Evolutionary conservation across 208 protist genomes (phyloP), one percentile per base, ranked within the genome.

Genomic region (Acanthamoeba royreba): DNA sequence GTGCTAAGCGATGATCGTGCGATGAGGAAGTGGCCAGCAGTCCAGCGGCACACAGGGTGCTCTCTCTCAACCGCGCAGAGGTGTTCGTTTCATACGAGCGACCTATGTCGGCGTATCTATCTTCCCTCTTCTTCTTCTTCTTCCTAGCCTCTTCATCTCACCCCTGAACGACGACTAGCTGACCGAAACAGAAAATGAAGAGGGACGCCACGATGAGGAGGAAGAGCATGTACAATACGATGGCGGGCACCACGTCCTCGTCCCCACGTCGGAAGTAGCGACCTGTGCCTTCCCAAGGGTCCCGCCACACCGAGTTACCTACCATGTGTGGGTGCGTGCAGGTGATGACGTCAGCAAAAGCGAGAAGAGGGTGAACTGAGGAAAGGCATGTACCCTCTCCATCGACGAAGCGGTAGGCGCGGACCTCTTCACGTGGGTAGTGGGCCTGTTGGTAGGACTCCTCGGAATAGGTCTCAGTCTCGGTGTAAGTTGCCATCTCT

Each of bases 211-310:
- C 55, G 17, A 90, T 47, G 38, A 69, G 52, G 49, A 69, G 31
- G 83, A 90, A 90, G 47, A 90, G 55, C 55, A 90, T 66, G 55
- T 90, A 90, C 83, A 90, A 25, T 11, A 90, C 33, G 0, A 90
- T 31, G 1, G 83, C 83, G 0, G 83, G 83, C 47, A 90, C 40
- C 35, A 66, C 47, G 83, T 90, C 83, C 19, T 90, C 83, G 8
- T 90, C 83, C 2, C 83, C 49, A 25, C 83, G 55, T 42, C 83
- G 47, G 83, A 66, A 88, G 46, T 88, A 88, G 22, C 61, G 35
- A 1, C 81, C 49, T 2, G 52, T 49, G 15, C 31, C 31, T 25
- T 90, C 83, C 83, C 83, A 90, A 33, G 83, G 83, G 43, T 90
- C 83, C 31, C 45, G 40, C 72, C 72, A 83, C n/a, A n/a, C n/a